Conservation (phyloP, 495 filamentous ascomycete genomes). For the Aspergillus homomorphus region DNA sequence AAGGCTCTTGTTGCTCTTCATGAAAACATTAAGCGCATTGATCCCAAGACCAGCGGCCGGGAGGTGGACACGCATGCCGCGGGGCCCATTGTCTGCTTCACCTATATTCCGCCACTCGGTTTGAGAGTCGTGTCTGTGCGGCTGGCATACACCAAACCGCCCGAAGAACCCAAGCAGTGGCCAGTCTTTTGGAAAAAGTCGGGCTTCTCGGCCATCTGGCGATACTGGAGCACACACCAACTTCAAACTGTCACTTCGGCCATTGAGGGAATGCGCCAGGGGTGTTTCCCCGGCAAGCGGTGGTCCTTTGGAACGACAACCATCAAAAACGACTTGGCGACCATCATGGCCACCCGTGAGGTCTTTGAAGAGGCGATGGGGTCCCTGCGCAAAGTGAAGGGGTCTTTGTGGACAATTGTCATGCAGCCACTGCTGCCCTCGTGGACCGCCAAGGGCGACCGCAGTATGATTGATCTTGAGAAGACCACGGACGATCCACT, state of each 20-base stretch:
- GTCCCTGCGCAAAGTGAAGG: neutral
- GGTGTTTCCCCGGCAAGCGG: neutral
- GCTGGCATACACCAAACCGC: constrained; percentile 6
- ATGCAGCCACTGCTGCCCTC: constrained; percentile 1
- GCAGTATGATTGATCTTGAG: neutral
- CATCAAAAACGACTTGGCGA: constrained; percentile 1
- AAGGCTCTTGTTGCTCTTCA: neutral
- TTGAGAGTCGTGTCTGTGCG: neutral
- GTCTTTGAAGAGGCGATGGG: neutral
- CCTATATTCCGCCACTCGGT: neutral
- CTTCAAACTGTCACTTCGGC: neutral
- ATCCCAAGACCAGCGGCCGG: neutral
- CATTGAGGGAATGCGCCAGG: neutral
- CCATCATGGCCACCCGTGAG: neutral
- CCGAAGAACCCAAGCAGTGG: constrained; percentile 1
- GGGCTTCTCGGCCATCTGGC: neutral
- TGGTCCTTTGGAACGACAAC: constrained; percentile 3
- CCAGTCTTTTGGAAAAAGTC: constrained; percentile 4
- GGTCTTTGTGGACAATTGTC: neutral
- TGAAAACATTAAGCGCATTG: neutral
- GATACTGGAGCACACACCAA: neutral
- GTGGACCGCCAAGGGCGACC: neutral
- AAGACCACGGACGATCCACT: neutral
- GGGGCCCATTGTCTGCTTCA: constrained; percentile 14
- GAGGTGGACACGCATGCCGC: neutral